Percentiles rank a stretch among this genome's conserved stretches.
Evolutionary conservation across 2,329 filamentous ascomycete species (phyloP).

Genomic region (Ascocoryne sarcoides): DNA sequence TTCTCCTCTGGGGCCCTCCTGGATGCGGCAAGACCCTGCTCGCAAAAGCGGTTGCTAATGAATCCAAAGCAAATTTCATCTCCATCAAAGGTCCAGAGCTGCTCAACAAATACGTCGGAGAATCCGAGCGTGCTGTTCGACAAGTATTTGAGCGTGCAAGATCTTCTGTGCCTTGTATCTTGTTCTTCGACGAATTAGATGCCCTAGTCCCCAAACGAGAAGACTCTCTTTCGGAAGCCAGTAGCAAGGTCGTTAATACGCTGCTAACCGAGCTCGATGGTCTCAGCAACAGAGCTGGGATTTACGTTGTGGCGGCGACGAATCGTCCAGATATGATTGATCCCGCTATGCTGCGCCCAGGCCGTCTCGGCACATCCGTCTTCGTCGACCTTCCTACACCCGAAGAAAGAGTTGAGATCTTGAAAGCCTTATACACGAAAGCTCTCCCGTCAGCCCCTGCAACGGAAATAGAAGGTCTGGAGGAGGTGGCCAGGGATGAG

Average conservation of each 20-base stretch:
- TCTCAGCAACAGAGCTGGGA: constrained; percentile 66
- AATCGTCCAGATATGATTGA: constrained; percentile 97
- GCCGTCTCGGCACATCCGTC: constrained; percentile 77
- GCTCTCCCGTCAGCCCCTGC: constrained; percentile 42
- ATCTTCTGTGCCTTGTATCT: constrained; percentile 79
- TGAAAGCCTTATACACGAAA: constrained; percentile 56
- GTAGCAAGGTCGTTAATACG: constrained; percentile 86
- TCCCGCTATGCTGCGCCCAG: constrained; percentile 85
- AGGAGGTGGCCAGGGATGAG: constrained; percentile 53
- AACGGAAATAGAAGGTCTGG: constrained; percentile 45
- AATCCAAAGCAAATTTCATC: constrained; percentile 95
- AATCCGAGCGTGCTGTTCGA: constrained; percentile 86
- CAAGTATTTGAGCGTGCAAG: constrained; percentile 86
- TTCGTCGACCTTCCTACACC: constrained; percentile 80
- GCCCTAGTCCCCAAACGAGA: constrained; percentile 81
- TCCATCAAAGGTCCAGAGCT: constrained; percentile 94
- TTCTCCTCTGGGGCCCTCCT: constrained; percentile 91
- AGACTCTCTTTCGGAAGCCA: constrained; percentile 69
- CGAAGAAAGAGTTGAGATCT: constrained; percentile 75
- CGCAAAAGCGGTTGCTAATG: constrained; percentile 91
- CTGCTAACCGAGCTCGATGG: constrained; percentile 92
- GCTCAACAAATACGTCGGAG: constrained; percentile 95
- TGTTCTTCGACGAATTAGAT: constrained; percentile 98
- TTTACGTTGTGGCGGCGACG: constrained; percentile 91
- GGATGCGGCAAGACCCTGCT: constrained; percentile 95